Evolutionary conservation across 805 yeast species (phyloP), one percentile per base, ranked within the genome.

Genomic region (Wickerhamomyces hampshirensis): DNA sequence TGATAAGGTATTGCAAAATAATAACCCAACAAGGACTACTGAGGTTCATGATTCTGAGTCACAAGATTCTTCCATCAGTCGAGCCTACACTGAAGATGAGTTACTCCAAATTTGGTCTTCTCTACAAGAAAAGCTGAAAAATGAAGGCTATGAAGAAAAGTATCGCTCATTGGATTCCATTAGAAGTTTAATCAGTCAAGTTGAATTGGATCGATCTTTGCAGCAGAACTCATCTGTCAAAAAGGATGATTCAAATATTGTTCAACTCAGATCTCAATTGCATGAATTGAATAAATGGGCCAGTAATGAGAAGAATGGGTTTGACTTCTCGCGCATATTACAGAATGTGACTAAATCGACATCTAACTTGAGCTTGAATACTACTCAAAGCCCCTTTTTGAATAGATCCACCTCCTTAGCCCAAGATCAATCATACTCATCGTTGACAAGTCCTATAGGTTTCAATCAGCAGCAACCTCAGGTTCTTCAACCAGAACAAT

Each of bases 21-120:
- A n/a, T n/a, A n/a, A n/a, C n/a, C n/a, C n/a, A n/a, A n/a, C n/a
- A n/a, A n/a, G n/a, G n/a, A n/a, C n/a, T n/a, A n/a, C n/a, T n/a
- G n/a, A n/a, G n/a, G n/a, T n/a, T n/a, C n/a, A n/a, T n/a, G n/a
- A n/a, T n/a, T n/a, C n/a, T n/a, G n/a, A n/a, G n/a, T n/a, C n/a
- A 17, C 32, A 40, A 18, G 31, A 32, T 17, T 34, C n/a, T n/a
- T n/a, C n/a, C n/a, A n/a, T n/a, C n/a, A 11, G 27, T 21, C 14
- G 14, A 39, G 58, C 59, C 18, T 77, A 78, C 47, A 49, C 74
- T 6, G 60, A 75, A 55, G 66, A 68, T 19, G 77, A 78, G 46
- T 67, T 79, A 44, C 65, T 78, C 40, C 60, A 67, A 16, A 68
- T 77, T 10, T 78, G 80, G 71, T 55, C 63, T 15, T 59, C 66